Base-by-base conservation (phyloP, 495 filamentous ascomycete species). In the Aspergillus carlsbadensis region DNA sequence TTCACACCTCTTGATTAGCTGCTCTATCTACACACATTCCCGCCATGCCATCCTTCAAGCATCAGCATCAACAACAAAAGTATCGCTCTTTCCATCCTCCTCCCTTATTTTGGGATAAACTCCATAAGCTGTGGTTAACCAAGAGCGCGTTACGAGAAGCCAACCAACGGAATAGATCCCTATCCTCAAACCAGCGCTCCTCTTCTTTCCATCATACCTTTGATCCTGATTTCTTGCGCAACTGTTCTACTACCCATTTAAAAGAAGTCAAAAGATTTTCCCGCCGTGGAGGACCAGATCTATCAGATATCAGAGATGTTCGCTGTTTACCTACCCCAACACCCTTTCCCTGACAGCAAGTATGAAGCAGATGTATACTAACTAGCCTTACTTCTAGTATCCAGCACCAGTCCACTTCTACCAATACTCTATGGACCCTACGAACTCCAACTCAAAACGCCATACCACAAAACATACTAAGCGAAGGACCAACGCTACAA, bases 101-200 rank as follows among this genome's bases (percentile, higher is more conserved):
- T 26, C 50, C 34, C 3, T 40, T 40, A 8, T 52, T 52, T 42
- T 52, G 35, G 50, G 50, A 52, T 29, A 52, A 42, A 15, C 24
- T 52, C 8, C 1, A 35, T 6, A 41, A 31, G 35, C 7, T 52
- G 22, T 52, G 20, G 34, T 41, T 52, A 18, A 52, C 50, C 34
- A 41, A 41, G 13, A 41, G 34, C 11, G 50, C 50, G 14, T 37
- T 52, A 29, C 10, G 50, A 40, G 50, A 52, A 42, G 13, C 26
- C 20, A 29, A 52, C 50, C 50, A 35, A 33, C 15, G 50, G 14
- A 52, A 40, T 22, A 26, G 26, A 26, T 1, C 11, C 35, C 36
- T 21, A 42, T 26, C 34, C 15, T 11, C 20, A 52, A 15, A 6
- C 35, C 18, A 15, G 50, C 20, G 13, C 8, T 42, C 22, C 15